A percentile compares a stretch with the other conserved stretches of the same genome.
phyloP scores from a whole-genome alignment of 345 rosid genomes.

The Durio zibethinus region DNA sequence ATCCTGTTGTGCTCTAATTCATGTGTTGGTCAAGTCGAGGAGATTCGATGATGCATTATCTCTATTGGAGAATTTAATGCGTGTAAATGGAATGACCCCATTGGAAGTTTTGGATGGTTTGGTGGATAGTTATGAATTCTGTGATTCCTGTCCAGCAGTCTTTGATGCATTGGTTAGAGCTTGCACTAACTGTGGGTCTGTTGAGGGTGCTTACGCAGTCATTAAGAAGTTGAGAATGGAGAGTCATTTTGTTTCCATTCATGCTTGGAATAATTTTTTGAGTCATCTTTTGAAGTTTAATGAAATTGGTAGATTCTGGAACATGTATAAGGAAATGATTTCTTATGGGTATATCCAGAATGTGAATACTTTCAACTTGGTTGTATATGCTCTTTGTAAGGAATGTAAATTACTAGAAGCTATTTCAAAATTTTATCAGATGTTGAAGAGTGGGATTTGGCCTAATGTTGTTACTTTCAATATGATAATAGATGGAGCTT shows the following conservation, averaged over 20 bases:
- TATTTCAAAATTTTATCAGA: conserved; percentile 46
- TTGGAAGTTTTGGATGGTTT: conserved; percentile 48
- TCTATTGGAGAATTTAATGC: conserved; percentile 42
- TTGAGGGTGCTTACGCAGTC: conserved; percentile 48
- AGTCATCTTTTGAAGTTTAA: conserved; percentile 53
- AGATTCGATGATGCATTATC: conserved; percentile 47
- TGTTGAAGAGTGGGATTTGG: conserved; percentile 57
- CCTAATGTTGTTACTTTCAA: conserved; percentile 72
- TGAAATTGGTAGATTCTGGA: conserved; percentile 54
- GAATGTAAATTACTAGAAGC: conserved; percentile 45
- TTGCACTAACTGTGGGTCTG: conserved; percentile 46
- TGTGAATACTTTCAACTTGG: conserved; percentile 56
- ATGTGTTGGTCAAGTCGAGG: conserved; percentile 44
- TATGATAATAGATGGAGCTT: conserved; percentile 65
- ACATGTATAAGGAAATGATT: conserved; percentile 44
- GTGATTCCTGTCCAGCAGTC: conserved; percentile 43
- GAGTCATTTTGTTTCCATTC: conserved; percentile 44
- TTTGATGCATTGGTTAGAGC: conserved; percentile 66
- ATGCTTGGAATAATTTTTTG: conserved; percentile 69
- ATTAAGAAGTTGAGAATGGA: conserved; percentile 38
- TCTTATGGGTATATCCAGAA: conserved; percentile 53
- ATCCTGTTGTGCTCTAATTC: conserved; percentile 46
- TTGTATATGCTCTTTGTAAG: conserved; percentile 59
- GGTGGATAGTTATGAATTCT: conserved; percentile 33
- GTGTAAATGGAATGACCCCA: conserved; percentile 34